Percentiles rank a stretch among this genome's conserved stretches.
These are phyloP conservation scores for Jatropha podagrica DNA, from an alignment of 441 rosid genomes.

Conservation along the genomic window DNA sequence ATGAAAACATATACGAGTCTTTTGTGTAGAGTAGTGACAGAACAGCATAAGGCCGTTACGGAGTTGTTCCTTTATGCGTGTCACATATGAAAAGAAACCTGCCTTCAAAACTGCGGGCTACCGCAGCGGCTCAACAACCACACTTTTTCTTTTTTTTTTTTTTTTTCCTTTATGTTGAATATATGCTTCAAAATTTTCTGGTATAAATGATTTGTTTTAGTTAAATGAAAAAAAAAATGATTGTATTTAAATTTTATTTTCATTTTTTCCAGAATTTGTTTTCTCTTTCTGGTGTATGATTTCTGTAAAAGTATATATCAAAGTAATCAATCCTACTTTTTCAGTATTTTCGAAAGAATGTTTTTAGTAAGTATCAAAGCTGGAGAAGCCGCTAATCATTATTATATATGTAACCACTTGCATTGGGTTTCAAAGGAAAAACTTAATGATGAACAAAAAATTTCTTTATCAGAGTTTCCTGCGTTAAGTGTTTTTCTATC, in stretches of 20 bases:
- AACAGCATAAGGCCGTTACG: slow-evolving; percentile 7
- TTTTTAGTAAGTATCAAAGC: slow-evolving; percentile 13
- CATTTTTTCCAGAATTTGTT: neutral
- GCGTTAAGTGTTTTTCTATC: no score
- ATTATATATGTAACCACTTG: neutral
- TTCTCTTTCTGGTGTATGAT: neutral
- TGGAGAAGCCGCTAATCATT: slow-evolving; percentile 19
- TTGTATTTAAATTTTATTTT: no score
- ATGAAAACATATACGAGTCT: slow-evolving; percentile 10
- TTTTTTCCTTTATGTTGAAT: neutral
- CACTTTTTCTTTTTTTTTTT: neutral
- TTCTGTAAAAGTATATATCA: no score
- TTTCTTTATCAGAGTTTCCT: no score
- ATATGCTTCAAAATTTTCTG: neutral
- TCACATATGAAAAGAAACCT: neutral
- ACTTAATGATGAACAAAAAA: no score
- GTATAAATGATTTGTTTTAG: neutral
- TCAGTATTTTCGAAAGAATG: slow-evolving; percentile 22
- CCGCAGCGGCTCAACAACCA: slow-evolving; percentile 12
- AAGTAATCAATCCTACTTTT: neutral
- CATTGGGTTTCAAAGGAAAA: neutral
- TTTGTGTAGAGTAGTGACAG: neutral
- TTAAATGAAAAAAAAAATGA: no score
- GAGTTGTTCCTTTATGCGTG: neutral
- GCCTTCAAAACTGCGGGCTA: neutral